Base-by-base conservation (phyloP, 1,284 basidiomycete species). In the Pseudozyma thailandica region DNA sequence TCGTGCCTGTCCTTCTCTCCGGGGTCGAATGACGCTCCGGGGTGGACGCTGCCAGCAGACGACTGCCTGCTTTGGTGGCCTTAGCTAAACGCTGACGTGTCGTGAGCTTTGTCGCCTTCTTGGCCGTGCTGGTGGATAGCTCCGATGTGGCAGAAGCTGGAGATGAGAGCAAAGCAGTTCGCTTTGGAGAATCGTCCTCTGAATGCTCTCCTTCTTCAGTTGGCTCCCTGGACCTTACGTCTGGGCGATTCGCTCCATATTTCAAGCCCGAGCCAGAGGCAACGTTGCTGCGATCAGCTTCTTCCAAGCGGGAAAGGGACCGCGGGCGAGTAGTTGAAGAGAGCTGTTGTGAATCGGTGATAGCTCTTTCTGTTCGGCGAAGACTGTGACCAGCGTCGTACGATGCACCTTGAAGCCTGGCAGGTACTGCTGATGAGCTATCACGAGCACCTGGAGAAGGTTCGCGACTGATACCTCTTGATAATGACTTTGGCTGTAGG, bases 71-170 rank as follows among this genome's bases (percentile, higher is more conserved):
- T 42, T 73, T 73, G 15, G 71, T 68, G 1, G 71, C 71, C 41
- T 73, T 73, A 16, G 71, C 65, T 0, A 73, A 49, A 26, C 71
- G 60, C 39, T 69, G 65, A 6, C 71, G 56, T 3, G 71, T 73
- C 7, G 71, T 69, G 18, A 73, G 55, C 49, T 72, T 73, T 4
- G 44, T 21, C 5, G 42, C 37, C 47, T 64, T 65, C 50, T 63
- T 70, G 7, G 47, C 9, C 20, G 35, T 33, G 26, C 28, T 48
- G 15, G 16, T 23, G 5, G 43, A 33, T 16, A 31, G 8, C 27
- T 68, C 64, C 4, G 64, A 60, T 16, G 42, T 27, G n/a, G 25
- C 50, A 12, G 58, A 44, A 12, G 38, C 47, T 10, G 64, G 47
- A 1, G 58, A 68, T 4, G 58, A 57, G 6, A 45, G 23, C 13